Base-by-base conservation (phyloP, 768 basidiomycete species). In the Leccinum sublutescens region DNA sequence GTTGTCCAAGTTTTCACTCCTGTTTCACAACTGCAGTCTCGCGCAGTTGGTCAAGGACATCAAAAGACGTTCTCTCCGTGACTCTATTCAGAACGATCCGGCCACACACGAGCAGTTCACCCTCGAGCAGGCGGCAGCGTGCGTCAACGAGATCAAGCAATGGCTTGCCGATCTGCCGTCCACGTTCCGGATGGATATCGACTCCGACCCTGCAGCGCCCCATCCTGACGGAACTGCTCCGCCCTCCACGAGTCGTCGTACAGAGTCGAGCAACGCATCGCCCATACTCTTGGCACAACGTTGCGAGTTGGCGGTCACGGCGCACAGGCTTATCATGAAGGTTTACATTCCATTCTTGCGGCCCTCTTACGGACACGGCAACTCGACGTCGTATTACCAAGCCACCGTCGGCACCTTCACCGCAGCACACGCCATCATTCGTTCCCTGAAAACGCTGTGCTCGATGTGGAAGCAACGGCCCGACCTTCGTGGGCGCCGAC, bases 271-370 rank as follows among this genome's bases (percentile, higher is more conserved):
- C 19, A 52, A 56, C 14, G 58, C 64, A 10, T 76, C 79, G 8
- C 74, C 77, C 1, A 65, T 75, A 10, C 75, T 84, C 31, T 67
- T 77, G 51, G 77, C 78, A 11, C 82, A 87, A 66, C 79, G 81
- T 43, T 82, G 82, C 72, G 85, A 89, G 62, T 73, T 91, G 52
- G 78, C 80, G 1, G 80, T 88, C 48, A 76, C 82, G 53, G 84
- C 85, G 5, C 79, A 89, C 62, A 73, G 83, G 40, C 68, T 91
- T 54, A 76, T 88, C 55, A 73, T 90, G 62, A 84, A 83, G 71
- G 75, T 83, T 6, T 91, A 86, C 68, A 67, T 84, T n/a, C 89
- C 90, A 0, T 88, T 90, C 71, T 71, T 90, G 60, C 75, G 78
- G 14, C 74, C 75, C 7, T 70, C 74, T 50, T 65, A 66, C 59